These are phyloP conservation scores for Botrytis tulipae DNA, from an alignment of 2,329 filamentous ascomycete genomes.

Conservation along the genomic window DNA sequence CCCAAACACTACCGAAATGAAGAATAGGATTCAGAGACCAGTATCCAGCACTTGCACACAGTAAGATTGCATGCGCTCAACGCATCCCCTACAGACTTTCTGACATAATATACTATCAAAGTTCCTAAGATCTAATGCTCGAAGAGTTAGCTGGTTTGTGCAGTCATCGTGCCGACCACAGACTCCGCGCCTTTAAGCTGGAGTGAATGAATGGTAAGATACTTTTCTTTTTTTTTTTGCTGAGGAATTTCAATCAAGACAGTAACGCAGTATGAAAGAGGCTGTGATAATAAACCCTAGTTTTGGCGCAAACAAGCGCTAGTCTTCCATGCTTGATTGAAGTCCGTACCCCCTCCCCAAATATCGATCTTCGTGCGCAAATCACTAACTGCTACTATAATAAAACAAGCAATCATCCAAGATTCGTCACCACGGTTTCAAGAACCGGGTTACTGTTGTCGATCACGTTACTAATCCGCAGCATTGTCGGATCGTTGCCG, in stretches of 20 bases:
- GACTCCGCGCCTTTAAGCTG: not conserved
- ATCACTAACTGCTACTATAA: not conserved
- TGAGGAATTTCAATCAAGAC: not conserved
- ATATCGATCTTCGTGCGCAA: not conserved
- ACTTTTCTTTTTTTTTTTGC: not conserved
- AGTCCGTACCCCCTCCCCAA: not conserved
- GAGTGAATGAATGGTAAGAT: not conserved
- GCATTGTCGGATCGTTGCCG: not conserved
- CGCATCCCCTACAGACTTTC: not conserved
- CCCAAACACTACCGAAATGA: not conserved
- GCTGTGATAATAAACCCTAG: not conserved
- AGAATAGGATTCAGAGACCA: rapidly evolving
- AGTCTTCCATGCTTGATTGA: not conserved
- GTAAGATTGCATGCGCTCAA: not conserved
- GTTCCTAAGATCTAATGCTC: not conserved
- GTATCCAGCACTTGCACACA: not conserved
- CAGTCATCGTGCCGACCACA: rapidly evolving
- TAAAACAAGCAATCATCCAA: not conserved
- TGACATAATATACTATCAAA: not conserved
- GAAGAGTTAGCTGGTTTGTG: not conserved
- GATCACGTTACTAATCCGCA: not conserved
- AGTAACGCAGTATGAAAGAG: not conserved
- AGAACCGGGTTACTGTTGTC: not conserved
- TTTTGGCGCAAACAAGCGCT: too few relatives aligned
- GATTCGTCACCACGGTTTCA: not conserved